These are phyloP conservation scores for Rhizopogon vulgaris DNA, from an alignment of 768 basidiomycete genomes.

Conservation along the genomic window DNA sequence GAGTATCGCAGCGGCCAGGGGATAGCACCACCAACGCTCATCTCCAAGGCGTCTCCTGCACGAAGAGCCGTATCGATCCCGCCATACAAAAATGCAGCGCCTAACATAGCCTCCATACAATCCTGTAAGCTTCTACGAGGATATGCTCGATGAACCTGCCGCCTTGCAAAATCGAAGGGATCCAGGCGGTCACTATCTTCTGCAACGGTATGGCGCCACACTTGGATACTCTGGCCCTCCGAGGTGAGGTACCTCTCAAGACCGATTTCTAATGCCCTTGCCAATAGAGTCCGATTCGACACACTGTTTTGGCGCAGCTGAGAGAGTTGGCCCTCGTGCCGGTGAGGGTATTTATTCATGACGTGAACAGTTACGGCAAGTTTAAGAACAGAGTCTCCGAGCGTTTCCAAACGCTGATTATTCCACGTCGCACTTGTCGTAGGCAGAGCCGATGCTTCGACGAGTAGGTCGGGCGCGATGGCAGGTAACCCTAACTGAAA, in stretches of 20 bases:
- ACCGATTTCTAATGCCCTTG: constrained; percentile 56
- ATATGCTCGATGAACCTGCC: constrained; percentile 38
- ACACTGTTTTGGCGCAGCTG: constrained; percentile 57
- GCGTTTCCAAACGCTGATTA: constrained; percentile 83
- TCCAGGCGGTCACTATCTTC: constrained; percentile 31
- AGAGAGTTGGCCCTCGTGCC: constrained; percentile 81
- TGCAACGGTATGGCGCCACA: constrained; percentile 53
- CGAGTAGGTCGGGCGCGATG: constrained; percentile 49
- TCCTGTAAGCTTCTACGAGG: constrained; percentile 76
- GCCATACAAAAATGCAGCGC: constrained; percentile 68
- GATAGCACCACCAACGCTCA: constrained; percentile 66
- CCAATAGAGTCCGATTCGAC: constrained; percentile 65
- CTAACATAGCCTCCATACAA: constrained; percentile 82
- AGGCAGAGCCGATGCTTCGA: constrained; percentile 76
- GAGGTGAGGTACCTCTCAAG: constrained; percentile 60
- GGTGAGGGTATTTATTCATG: constrained; percentile 67
- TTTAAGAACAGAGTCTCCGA: constrained; percentile 82
- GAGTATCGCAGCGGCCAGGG: constrained; percentile 64
- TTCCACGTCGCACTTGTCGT: constrained; percentile 55
- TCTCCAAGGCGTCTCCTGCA: constrained; percentile 55
- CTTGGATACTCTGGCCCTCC: constrained; percentile 45
- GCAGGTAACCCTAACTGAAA: constrained; percentile 54
- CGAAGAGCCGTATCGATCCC: constrained; percentile 65
- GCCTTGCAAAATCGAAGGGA: constrained; percentile 19
- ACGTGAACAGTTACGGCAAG: constrained; percentile 70